Evolutionary conservation across 306 rosid species (phyloP), one percentile per base, ranked within the genome.

Genomic region (Pyrus communis): DNA sequence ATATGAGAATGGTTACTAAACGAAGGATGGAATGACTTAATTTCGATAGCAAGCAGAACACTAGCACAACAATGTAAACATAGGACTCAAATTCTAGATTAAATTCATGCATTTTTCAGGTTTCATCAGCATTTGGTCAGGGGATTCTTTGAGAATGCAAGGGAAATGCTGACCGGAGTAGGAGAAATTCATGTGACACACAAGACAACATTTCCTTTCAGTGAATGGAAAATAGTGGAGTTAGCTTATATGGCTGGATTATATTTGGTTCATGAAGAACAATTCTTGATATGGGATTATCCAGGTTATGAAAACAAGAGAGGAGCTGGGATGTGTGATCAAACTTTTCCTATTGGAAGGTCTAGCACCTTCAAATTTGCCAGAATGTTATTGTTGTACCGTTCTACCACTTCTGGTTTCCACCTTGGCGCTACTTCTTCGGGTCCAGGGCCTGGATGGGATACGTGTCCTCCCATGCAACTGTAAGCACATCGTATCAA

Each of bases 171-270:
- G 31, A 17, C 4, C 2, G 11, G 1, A 23, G 17, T 0, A 1
- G 89, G 86, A 2, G 78, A 83, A 76, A 85, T 89, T 77, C 89
- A 89, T 64, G 51, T 89, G 1, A 85, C 91, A 0, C 89, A 87
- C 88, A 89, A 89, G 85, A 82, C 74, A 3, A 5, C 76, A 0
- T 0, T 49, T 31, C 86, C 92, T 7, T 88, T 21, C 31, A 21
- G 40, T 21, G 19, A 58, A 1, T 84, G 90, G 93, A 21, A 74
- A 25, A 80, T 88, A 23, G 49, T 9, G 75, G 15, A 71, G 68
- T 23, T 78, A 30, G 88, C 71, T 4, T 0, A 31, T 25, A 11
- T 49, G 49, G 63, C 3, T 27, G 69, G 69, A 0, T 74, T 84
- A 43, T 0, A 0, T n/a, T 67, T 76, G 66, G 11, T 28, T n/a